Conservation (phyloP, 1,284 basidiomycete genomes). For the Cryptococcus jaspeensis region DNA sequence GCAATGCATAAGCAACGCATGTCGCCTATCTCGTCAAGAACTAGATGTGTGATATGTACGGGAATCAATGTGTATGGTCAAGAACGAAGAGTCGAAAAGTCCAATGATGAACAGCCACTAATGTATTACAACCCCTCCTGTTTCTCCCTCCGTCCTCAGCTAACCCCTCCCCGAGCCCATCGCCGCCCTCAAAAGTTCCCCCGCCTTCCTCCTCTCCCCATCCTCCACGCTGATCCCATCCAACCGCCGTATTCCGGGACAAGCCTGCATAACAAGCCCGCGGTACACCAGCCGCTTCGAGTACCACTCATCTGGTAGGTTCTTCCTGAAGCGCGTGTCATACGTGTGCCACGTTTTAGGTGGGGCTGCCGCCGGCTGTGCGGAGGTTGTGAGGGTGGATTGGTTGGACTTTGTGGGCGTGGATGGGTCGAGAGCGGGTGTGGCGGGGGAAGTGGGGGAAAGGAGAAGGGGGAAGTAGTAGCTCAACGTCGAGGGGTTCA, state of each 20-base stretch:
- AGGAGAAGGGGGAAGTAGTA: conserved; percentile 87
- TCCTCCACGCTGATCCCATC: conserved; percentile 76
- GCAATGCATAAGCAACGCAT: background rate
- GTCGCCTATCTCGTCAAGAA: too few relatives aligned
- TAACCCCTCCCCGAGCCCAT: background rate
- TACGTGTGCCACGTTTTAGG: conserved; percentile 59
- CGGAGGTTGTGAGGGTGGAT: background rate
- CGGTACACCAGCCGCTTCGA: conserved; percentile 81
- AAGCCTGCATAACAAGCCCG: conserved; percentile 75
- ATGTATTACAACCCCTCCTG: too few relatives aligned
- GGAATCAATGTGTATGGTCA: background rate
- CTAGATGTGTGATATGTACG: background rate
- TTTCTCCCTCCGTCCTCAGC: background rate
- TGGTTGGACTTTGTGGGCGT: background rate
- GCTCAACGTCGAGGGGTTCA: conserved; percentile 92
- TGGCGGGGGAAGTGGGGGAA: conserved; percentile 12
- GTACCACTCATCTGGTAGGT: conserved; percentile 82
- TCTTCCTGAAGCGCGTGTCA: conserved; percentile 80
- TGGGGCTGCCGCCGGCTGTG: conserved; percentile 8
- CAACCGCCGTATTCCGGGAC: conserved; percentile 64
- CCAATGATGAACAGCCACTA: background rate
- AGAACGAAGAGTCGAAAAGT: background rate
- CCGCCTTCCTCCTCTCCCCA: conserved; percentile 79
- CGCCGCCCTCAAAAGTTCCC: conserved; percentile 57
- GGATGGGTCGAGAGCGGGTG: conserved; percentile 11